phyloP scores from a whole-genome alignment of 2,329 filamentous ascomycete genomes.

The Trichoderma sp. region DNA sequence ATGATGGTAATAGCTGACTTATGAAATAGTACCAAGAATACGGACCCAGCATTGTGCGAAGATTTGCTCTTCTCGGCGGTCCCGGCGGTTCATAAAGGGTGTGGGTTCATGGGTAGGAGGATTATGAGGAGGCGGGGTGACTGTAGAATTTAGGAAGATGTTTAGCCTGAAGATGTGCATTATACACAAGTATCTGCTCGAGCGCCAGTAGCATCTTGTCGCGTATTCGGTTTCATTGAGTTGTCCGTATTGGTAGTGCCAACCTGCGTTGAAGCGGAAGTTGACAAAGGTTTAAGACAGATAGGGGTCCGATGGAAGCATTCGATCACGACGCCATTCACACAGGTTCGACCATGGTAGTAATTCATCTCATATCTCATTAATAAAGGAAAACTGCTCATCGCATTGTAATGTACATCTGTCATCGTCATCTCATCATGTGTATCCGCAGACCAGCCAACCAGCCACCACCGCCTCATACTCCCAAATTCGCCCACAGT shows the following conservation, averaged over 20 bases:
- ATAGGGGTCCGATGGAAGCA: too few species aligned
- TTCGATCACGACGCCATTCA: too few species aligned
- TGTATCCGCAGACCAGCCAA: too few species aligned
- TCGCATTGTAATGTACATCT: too few species aligned
- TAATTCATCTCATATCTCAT: too few species aligned
- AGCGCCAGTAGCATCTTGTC: neutral
- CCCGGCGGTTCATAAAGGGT: constrained; percentile 72
- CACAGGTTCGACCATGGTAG: too few species aligned
- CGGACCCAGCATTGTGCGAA: constrained; percentile 89
- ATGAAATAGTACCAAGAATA: constrained; percentile 83
- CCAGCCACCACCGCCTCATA: too few species aligned
- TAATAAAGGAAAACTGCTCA: too few species aligned
- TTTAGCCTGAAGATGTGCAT: constrained; percentile 16
- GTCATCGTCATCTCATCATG: too few species aligned
- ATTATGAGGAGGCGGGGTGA: neutral
- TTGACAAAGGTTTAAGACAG: too few species aligned
- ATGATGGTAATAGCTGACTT: constrained; percentile 32
- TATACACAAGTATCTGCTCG: neutral
- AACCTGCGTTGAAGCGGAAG: neutral
- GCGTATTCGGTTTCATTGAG: neutral
- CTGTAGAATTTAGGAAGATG: constrained; percentile 7
- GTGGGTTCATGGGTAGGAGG: neutral
- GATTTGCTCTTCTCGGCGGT: constrained; percentile 90
- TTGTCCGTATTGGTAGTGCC: neutral
- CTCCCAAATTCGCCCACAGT: too few species aligned